Evolutionary conservation across 176 grass and related monocot species (phyloP).

Genomic region (Zizania latifolia): DNA sequence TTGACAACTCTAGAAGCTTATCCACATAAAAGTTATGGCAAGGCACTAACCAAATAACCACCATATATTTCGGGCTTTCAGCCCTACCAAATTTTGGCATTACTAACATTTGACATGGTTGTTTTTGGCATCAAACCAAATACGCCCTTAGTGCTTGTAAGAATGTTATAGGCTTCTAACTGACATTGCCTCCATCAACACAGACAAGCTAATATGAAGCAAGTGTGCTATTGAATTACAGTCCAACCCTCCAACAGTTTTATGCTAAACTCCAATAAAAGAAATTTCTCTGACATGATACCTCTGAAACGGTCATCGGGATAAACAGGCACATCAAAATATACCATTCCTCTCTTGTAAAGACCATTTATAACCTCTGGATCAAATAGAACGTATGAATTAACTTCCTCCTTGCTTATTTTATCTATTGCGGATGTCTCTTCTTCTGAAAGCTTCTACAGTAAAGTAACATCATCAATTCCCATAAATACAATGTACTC

Average conservation of each 20-base stretch:
- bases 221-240: constrained; percentile 3
- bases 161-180: background rate
- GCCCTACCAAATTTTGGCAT: too few species aligned
- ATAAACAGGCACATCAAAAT: constrained; percentile 93
- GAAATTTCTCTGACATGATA: constrained; percentile 22
- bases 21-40: too few species aligned
- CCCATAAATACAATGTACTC: background rate
- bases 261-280: background rate
- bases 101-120: too few species aligned
- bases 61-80: too few species aligned
- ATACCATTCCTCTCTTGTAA: constrained; percentile 75
- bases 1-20: too few species aligned
- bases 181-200: background rate
- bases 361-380: constrained; percentile 67
- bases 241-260: background rate
- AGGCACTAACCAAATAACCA: too few species aligned
- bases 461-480: constrained; percentile 27
- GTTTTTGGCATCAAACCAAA: too few species aligned
- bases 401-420: constrained; percentile 94
- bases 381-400: constrained; percentile 94
- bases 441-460: constrained; percentile 86
- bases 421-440: constrained; percentile 88
- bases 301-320: constrained; percentile 95
- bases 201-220: background rate
- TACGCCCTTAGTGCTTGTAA: background rate